A percentile compares a stretch with the other conserved stretches of the same genome.
Evolutionary conservation across 1,139 yeast species (phyloP).

Genomic region (Protomyces inouyei): DNA sequence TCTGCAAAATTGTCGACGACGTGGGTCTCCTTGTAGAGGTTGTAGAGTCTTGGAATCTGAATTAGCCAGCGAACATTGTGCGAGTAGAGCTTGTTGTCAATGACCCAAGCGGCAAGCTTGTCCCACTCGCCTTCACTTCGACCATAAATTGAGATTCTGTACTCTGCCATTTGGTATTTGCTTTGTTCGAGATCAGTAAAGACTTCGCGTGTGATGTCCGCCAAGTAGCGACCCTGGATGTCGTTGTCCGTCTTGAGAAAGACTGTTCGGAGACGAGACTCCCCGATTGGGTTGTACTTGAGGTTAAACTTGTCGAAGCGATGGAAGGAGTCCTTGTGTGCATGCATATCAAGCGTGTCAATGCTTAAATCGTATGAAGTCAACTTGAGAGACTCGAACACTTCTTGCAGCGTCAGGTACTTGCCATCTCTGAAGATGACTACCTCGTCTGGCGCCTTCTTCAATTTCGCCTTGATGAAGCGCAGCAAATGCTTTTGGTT

Average conservation of each 20-base stretch:
- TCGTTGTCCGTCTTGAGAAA: constrained; percentile 93
- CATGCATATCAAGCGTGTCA: constrained; percentile 96
- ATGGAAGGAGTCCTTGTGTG: constrained; percentile 96
- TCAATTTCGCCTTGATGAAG: constrained; percentile 85
- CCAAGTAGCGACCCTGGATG: constrained; percentile 80
- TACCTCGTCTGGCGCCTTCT: constrained; percentile 73
- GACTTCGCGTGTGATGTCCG: constrained; percentile 85
- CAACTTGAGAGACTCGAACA: constrained; percentile 80
- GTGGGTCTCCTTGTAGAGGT: constrained; percentile 73
- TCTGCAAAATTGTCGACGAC: constrained; percentile 69
- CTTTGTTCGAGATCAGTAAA: constrained; percentile 86
- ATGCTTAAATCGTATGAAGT: constrained; percentile 93
- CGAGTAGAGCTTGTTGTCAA: constrained; percentile 84
- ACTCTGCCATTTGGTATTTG: constrained; percentile 95
- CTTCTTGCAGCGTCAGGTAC: constrained; percentile 77
- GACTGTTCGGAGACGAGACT: constrained; percentile 90
- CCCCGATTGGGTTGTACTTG: constrained; percentile 97
- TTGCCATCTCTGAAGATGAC: constrained; percentile 93
- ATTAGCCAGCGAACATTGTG: constrained; percentile 96
- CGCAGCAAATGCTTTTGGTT: constrained; percentile 93
- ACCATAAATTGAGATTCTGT: constrained; percentile 91
- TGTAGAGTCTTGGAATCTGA: constrained; percentile 91
- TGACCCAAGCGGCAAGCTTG: constrained; percentile 87
- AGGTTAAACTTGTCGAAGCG: constrained; percentile 95
- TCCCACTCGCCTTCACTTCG: constrained; percentile 91